Evolutionary conservation across 2,329 filamentous ascomycete species (phyloP), one percentile per base, ranked within the genome.

Genomic region (Graphilbum sp.): DNA sequence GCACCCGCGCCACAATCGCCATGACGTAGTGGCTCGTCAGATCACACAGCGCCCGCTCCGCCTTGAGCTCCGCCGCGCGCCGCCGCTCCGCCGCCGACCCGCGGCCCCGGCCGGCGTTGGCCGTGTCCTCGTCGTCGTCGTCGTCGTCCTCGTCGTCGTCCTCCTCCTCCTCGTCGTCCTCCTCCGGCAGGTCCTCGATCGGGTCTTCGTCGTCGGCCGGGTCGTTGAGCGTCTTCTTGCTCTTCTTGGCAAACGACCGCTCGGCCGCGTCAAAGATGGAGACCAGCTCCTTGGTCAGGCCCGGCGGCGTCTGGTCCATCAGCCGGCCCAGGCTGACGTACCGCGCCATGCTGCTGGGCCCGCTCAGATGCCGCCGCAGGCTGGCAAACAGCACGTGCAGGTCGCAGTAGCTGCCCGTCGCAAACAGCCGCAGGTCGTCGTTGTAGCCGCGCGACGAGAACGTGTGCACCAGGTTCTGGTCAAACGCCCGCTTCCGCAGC

Each of bases 1-100:
- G 64, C 31, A 86, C 74, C 38, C 75, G 75, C 17, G 77, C 83
- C 10, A 81, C 64, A 18, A 93, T 75, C 12, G 79, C 80, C 32
- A 93, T 70, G 29, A 95, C 81, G 32, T 93, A 72, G 53, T 90
- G 92, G 44, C 76, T 79, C 0, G 87, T 78, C 20, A 95, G 65
- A 49, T 88, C 80, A 56, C 88, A 96, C 1, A 96, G 69, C 17
- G 77, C 73, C 52, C 88, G 80, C 57, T 96, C 90, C 0, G 85
- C 76, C 41, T 87, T 67, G 25, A 95, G 67, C 40, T 76, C 72
- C 30, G 70, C 68, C 35, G 76, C 68, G 46, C 73, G 63, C 41
- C 72, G 68, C 41, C 72, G 68, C 50, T 81, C 64, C 49, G 69
- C 64, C 38, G 67, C 64, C 23, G 72, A 63, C 32, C 71, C 52